Evolutionary conservation across 192 early-diverging fungal genomes (phyloP).

Genomic region (Coemansia sp.): DNA sequence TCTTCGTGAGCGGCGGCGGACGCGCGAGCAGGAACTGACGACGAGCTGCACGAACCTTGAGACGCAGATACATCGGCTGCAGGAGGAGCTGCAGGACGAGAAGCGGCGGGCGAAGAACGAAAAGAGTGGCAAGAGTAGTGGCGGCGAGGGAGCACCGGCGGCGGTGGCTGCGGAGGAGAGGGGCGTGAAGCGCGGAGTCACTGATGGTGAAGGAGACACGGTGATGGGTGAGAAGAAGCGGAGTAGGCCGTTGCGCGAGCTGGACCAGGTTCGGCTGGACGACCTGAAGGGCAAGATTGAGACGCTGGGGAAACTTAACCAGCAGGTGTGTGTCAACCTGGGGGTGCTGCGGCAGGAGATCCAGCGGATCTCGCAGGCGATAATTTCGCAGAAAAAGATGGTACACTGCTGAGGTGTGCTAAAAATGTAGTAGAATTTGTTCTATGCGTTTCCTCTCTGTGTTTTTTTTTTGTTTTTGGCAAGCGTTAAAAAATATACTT

Average conservation of each 20-base stretch:
- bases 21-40: slow-evolving; percentile 33
- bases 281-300: slow-evolving; percentile 39
- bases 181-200: slow-evolving; percentile 17
- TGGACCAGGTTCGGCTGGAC: slow-evolving; percentile 40
- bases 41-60: slow-evolving; percentile 32
- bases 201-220: slow-evolving; percentile 14
- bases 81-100: slow-evolving; percentile 35
- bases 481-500: neutral
- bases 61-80: slow-evolving; percentile 30
- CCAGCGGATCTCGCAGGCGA: slow-evolving; percentile 29
- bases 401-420: no score
- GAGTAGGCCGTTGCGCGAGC: slow-evolving; percentile 35
- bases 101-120: slow-evolving; percentile 27
- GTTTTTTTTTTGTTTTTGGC: neutral
- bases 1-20: slow-evolving; percentile 50
- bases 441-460: no score
- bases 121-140: neutral
- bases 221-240: slow-evolving; percentile 18
- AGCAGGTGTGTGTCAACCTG: slow-evolving; percentile 43
- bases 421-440: no score
- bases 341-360: slow-evolving; percentile 43
- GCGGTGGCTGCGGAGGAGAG: neutral
- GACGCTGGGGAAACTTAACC: slow-evolving; percentile 42
- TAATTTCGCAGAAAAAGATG: slow-evolving; percentile 14
- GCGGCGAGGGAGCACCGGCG: neutral